Evolutionary conservation across 495 filamentous ascomycete genomes (phyloP).

Genomic region (Hypoxylon fragiforme): DNA sequence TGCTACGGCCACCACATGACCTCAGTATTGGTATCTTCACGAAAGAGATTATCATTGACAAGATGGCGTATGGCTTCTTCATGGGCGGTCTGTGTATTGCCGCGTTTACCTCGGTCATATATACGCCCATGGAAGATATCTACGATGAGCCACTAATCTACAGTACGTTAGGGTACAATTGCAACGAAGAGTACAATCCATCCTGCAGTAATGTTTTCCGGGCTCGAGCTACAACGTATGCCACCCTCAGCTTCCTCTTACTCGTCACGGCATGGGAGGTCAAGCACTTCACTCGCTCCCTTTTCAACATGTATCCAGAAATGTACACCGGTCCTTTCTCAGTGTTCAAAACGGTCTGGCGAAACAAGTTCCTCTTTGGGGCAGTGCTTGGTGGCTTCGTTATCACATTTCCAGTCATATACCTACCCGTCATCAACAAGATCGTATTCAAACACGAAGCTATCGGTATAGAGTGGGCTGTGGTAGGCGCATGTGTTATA

Average conservation of each 20-base stretch:
- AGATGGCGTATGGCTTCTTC: slow-evolving; percentile 60
- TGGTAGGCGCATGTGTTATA: slow-evolving; percentile 52
- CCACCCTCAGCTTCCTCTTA: slow-evolving; percentile 61
- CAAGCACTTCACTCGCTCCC: slow-evolving; percentile 56
- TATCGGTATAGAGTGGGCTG: slow-evolving; percentile 63
- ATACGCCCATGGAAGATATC: slow-evolving; percentile 23
- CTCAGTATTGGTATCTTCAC: slow-evolving; percentile 58
- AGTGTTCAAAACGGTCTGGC: slow-evolving; percentile 55
- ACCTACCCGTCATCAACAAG: slow-evolving; percentile 58
- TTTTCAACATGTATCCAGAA: slow-evolving; percentile 58
- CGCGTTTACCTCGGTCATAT: slow-evolving; percentile 56
- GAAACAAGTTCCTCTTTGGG: slow-evolving; percentile 62
- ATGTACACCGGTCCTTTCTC: slow-evolving; percentile 44
- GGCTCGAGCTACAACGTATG: slow-evolving; percentile 71
- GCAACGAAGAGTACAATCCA: slow-evolving; percentile 52
- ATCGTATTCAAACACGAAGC: slow-evolving; percentile 60
- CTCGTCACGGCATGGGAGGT: slow-evolving; percentile 63
- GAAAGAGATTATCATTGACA: slow-evolving; percentile 59
- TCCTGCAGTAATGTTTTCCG: slow-evolving; percentile 59
- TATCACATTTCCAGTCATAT: slow-evolving; percentile 60
- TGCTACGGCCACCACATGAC: slow-evolving; percentile 56
- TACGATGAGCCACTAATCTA: background rate
- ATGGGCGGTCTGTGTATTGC: slow-evolving; percentile 59
- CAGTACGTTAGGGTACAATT: slow-evolving; percentile 46
- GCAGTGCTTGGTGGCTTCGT: slow-evolving; percentile 58